A percentile compares a stretch with the other conserved stretches of the same genome.
Evolutionary conservation across 495 filamentous ascomycete genomes (phyloP).

Genomic region (Xylaria palmicola): DNA sequence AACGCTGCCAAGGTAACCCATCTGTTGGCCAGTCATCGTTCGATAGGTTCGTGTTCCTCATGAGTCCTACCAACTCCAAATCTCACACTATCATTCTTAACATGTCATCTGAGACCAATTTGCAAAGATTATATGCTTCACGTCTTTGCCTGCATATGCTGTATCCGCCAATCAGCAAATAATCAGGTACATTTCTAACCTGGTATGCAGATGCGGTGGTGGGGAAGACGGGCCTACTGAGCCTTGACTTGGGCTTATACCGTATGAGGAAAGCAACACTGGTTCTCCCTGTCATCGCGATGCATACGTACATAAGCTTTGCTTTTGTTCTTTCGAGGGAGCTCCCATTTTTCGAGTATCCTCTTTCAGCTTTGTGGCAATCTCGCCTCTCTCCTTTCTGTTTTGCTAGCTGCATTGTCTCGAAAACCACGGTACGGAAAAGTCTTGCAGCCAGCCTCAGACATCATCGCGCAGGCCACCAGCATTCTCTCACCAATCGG

Average conservation of each 20-base stretch:
- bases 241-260: background rate
- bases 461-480: background rate
- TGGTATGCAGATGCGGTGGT: no score
- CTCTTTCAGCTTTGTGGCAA: background rate
- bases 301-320: background rate
- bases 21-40: background rate
- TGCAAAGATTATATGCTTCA: background rate
- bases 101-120: background rate
- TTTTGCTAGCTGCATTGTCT: background rate
- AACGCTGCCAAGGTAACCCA: no score
- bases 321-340: background rate
- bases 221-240: no score
- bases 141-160: background rate
- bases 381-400: background rate
- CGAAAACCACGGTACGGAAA: background rate
- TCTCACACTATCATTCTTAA: no score
- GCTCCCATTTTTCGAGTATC: background rate
- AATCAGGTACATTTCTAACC: no score
- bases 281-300: background rate
- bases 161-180: no score
- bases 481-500: background rate
- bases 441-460: background rate
- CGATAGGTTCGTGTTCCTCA: background rate
- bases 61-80: background rate
- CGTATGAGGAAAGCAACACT: background rate